Conservation (phyloP, 2,329 filamentous ascomycete genomes). For the Aspergillus costaricaensis region DNA sequence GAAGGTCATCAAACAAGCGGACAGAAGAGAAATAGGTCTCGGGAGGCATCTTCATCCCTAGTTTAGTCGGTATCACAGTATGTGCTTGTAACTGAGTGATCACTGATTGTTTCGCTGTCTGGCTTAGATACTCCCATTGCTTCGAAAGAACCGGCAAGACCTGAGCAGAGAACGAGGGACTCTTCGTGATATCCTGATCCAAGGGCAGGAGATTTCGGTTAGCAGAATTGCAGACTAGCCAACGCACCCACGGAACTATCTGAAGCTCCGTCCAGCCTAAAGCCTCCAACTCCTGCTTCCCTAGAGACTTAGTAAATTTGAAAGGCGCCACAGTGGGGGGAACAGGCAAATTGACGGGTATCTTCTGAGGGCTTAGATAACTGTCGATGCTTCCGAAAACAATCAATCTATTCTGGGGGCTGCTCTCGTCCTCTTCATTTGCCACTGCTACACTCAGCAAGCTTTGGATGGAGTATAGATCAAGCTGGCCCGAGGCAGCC, state of each 20-base stretch:
- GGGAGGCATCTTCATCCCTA: slow-evolving; percentile 80
- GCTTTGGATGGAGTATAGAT: slow-evolving; percentile 64
- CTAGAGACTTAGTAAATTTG: slow-evolving; percentile 73
- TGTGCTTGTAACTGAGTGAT: slow-evolving; percentile 65
- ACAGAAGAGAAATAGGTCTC: slow-evolving; percentile 95
- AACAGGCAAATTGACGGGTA: slow-evolving; percentile 77
- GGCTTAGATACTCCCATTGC: slow-evolving; percentile 80
- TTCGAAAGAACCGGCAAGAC: slow-evolving; percentile 82
- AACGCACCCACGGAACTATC: slow-evolving; percentile 81
- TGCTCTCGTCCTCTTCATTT: slow-evolving; percentile 59
- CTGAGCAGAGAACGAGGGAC: slow-evolving; percentile 72
- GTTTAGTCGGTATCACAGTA: slow-evolving; percentile 83
- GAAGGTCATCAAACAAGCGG: slow-evolving; percentile 90
- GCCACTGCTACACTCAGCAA: slow-evolving; percentile 71
- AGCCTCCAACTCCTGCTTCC: slow-evolving; percentile 68
- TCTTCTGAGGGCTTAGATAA: slow-evolving; percentile 74
- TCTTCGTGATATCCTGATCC: slow-evolving; percentile 70
- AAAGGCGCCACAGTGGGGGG: slow-evolving; percentile 82
- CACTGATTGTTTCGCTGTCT: slow-evolving; percentile 65
- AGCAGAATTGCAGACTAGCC: slow-evolving; percentile 68
- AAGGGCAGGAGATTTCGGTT: slow-evolving; percentile 58
- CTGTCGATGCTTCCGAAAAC: slow-evolving; percentile 73
- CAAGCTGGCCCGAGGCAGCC: slow-evolving; percentile 70
- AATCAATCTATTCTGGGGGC: slow-evolving; percentile 69
- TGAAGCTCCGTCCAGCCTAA: slow-evolving; percentile 86